Base-by-base conservation (phyloP, 192 early-diverging fungal species). In the Backusella mclennaniae region DNA sequence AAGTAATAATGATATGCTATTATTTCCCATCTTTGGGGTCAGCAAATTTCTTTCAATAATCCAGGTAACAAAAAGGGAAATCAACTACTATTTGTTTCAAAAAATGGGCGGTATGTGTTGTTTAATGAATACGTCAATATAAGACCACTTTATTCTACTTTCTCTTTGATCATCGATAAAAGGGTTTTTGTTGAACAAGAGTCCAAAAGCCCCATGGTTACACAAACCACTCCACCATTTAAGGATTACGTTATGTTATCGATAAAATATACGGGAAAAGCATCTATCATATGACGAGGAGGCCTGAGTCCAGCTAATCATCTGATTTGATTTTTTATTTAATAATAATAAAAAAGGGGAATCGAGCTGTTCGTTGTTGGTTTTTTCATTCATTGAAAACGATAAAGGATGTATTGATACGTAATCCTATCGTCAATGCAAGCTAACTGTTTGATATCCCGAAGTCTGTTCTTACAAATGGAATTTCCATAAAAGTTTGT, bases 401-500 rank as follows among this genome's bases (percentile, higher is more conserved):
- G 8, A 63, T 29, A 63, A 29, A 63, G 26, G 23, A 29, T 29
- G 4, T 23, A 29, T 63, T 14, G 1, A 63, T 63, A 63, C 56
- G 56, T 63, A 63, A 63, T 63, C 4, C 12, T 63, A 63, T 63
- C 56, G 56, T 63, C 56, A 63, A 63, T 63, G 56, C 56, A 63
- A 63, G 2, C 7, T 9, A 6, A 9, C 9, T 29, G 56, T 63
- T 63, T 63, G 23, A 26, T 63, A 63, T 26, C 17, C 56, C 56
- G 23, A 63, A 29, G 56, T 26, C 3, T 59, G 23, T 63, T 29
- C 26, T 63, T 63, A 12, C 23, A 23, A 63, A 63, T 63, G 12
- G 56, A 63, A 63, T 63, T 63, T 63, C 56, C 26, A 63, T 29
- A 63, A 63, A 63, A 63, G 56, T 63, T 44, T 44, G n/a, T 56